A percentile compares a stretch with the other conserved stretches of the same genome.
These are phyloP conservation scores for Globisporangium takayamanum DNA, from an alignment of 352 stramenopile genomes.

Conservation along the genomic window DNA sequence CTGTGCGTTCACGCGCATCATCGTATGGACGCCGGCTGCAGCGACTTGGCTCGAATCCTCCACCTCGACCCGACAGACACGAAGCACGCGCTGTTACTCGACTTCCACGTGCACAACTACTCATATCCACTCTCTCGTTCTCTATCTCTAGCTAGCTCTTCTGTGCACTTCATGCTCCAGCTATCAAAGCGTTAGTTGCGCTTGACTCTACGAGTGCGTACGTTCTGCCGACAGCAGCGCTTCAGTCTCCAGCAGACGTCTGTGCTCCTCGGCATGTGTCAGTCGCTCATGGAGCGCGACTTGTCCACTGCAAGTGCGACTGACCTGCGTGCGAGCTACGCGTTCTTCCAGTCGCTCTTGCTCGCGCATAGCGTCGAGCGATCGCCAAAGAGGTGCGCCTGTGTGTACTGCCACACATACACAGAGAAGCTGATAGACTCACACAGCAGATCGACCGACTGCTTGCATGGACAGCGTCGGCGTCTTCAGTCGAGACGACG, in stretches of 20 bases:
- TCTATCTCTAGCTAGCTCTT: neutral
- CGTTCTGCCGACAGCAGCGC: slow-evolving; percentile 60
- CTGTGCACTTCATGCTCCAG: neutral
- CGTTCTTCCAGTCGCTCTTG: slow-evolving; percentile 50
- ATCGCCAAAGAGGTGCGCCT: slow-evolving; percentile 50
- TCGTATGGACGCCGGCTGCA: slow-evolving; percentile 3
- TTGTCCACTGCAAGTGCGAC: slow-evolving; percentile 36
- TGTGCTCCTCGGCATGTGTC: slow-evolving; percentile 57
- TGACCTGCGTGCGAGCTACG: slow-evolving; percentile 44
- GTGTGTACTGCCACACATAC: neutral
- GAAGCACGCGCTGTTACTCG: slow-evolving; percentile 38
- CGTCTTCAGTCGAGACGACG: slow-evolving; percentile 49
- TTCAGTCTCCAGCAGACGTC: slow-evolving; percentile 55
- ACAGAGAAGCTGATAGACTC: neutral
- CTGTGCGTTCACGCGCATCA: neutral
- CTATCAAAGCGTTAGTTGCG: neutral
- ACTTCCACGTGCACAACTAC: slow-evolving; percentile 59
- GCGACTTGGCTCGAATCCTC: slow-evolving; percentile 45
- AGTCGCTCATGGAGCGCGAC: slow-evolving; percentile 59
- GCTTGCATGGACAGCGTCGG: slow-evolving; percentile 26
- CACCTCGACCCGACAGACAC: slow-evolving; percentile 29
- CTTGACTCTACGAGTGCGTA: slow-evolving; percentile 10
- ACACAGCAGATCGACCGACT: neutral
- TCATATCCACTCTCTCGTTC: slow-evolving; percentile 39
- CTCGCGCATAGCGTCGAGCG: slow-evolving; percentile 64